Evolutionary conservation across 768 basidiomycete genomes (phyloP).

Genomic region (Agaricus subrufescens): DNA sequence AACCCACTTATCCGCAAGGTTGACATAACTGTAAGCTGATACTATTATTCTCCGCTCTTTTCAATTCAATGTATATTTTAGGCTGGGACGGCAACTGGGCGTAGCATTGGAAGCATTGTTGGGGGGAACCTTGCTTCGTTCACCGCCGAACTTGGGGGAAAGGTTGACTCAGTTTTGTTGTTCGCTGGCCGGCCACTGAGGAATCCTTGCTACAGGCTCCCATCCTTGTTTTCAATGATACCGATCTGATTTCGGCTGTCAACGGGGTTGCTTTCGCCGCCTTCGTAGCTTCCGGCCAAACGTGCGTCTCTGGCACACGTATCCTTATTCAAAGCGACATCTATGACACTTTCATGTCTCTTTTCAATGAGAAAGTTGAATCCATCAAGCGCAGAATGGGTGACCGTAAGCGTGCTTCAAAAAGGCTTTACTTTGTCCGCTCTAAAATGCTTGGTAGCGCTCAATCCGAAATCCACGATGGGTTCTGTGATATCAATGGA

Average conservation of each 20-base stretch:
- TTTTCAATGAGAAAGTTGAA: conserved; percentile 57
- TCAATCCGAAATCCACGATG: conserved; percentile 69
- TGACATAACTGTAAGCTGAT: conserved; percentile 68
- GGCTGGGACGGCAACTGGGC: conserved; percentile 78
- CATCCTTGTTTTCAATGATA: conserved; percentile 74
- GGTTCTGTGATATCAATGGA: conserved; percentile 69
- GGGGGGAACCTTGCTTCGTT: conserved; percentile 70
- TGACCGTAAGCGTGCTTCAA: conserved; percentile 45
- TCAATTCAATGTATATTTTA: conserved; percentile 19
- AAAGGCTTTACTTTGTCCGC: neutral
- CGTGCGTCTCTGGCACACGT: conserved; percentile 89
- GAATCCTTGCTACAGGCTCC: conserved; percentile 52
- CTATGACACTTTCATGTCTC: conserved; percentile 62
- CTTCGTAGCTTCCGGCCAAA: conserved; percentile 86
- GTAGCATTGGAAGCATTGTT: conserved; percentile 66
- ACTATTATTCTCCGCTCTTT: neutral
- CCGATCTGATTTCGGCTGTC: conserved; percentile 67
- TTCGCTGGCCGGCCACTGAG: conserved; percentile 1
- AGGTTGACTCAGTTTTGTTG: conserved; percentile 36
- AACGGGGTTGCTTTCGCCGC: conserved; percentile 83
- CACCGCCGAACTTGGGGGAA: conserved; percentile 86
- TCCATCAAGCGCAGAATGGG: conserved; percentile 71
- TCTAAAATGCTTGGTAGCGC: conserved; percentile 37
- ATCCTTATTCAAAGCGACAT: conserved; percentile 67
- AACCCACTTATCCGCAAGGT: conserved; percentile 73